Percentiles rank a stretch among this genome's conserved stretches.
Conservation (phyloP, 2,329 filamentous ascomycete genomes). For the Bipolaris gigantea region DNA sequence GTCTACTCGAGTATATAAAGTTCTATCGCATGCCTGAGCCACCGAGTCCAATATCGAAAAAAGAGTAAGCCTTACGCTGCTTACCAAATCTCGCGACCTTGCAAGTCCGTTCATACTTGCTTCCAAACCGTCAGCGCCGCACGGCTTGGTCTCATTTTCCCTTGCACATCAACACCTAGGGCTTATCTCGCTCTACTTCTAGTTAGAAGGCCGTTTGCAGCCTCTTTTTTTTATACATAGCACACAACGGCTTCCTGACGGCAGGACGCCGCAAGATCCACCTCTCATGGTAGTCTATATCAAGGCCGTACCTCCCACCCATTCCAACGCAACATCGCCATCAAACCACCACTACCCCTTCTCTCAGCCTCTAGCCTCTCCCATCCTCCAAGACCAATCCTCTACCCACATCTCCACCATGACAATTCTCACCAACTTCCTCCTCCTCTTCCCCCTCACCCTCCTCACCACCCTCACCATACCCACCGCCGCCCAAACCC, state of each 20-base stretch:
- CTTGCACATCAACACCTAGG: conserved; percentile 1
- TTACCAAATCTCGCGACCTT: background rate
- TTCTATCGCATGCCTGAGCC: background rate
- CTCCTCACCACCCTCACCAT: conserved; percentile 18
- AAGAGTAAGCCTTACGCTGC: conserved; percentile 1
- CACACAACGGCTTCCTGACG: background rate
- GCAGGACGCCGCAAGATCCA: background rate
- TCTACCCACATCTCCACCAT: background rate
- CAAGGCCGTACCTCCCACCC: background rate
- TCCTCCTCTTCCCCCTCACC: conserved; percentile 11
- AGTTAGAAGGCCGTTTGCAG: background rate
- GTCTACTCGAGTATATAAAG: conserved; percentile 32
- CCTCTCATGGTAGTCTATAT: background rate
- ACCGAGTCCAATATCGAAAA: conserved; percentile 1
- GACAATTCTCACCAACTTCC: conserved; percentile 3
- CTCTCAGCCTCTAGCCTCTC: background rate
- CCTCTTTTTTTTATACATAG: background rate
- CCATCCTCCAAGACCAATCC: background rate
- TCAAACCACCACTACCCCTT: background rate
- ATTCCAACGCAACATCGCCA: background rate
- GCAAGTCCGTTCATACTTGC: background rate
- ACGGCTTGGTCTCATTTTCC: background rate
- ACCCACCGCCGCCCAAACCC: conserved; percentile 24
- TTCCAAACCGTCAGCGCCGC: background rate
- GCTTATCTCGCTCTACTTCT: background rate